phyloP scores from a whole-genome alignment of 2,329 filamentous ascomycete genomes.

The Fusarium vanettenii region DNA sequence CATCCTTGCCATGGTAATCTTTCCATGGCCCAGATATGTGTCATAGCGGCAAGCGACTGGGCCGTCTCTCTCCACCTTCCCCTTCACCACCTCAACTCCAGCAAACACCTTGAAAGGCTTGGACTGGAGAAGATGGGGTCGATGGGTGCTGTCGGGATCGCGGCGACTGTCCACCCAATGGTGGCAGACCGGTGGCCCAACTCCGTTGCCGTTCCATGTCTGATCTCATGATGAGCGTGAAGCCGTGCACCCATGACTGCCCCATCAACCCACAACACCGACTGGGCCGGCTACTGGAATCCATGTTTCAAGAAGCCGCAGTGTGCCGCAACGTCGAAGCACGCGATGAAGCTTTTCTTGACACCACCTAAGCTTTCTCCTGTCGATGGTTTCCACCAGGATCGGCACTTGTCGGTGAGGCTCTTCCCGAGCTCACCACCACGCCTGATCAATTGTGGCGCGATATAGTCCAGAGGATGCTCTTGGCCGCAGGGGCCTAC shows the following conservation, averaged over 20 bases:
- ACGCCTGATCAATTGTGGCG: conserved; percentile 8
- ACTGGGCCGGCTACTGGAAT: background rate
- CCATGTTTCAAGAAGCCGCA: conserved; percentile 9
- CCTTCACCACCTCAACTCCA: conserved; percentile 7
- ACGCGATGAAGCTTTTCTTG: background rate
- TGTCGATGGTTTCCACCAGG: background rate
- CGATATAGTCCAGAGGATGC: background rate
- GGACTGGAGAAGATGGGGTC: conserved; percentile 5
- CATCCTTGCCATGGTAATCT: conserved; percentile 31
- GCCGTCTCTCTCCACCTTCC: conserved; percentile 5
- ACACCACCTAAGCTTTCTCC: background rate
- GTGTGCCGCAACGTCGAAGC: conserved; percentile 1
- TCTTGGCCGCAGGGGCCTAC: background rate
- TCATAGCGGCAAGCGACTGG: conserved; percentile 27
- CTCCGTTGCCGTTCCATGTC: background rate
- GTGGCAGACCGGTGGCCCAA: background rate
- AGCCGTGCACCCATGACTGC: background rate
- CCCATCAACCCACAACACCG: conserved; percentile 1
- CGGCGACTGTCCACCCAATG: background rate
- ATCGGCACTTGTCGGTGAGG: conserved; percentile 26
- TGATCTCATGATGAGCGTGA: background rate
- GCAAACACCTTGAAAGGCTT: background rate
- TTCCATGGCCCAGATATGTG: conserved; percentile 18
- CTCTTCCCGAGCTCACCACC: conserved; percentile 16
- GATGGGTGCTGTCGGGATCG: conserved; percentile 1